Evolutionary conservation across 1,284 basidiomycete genomes (phyloP), one percentile per base, ranked within the genome.

Genomic region (Melanopsichium pennsylvanicum): DNA sequence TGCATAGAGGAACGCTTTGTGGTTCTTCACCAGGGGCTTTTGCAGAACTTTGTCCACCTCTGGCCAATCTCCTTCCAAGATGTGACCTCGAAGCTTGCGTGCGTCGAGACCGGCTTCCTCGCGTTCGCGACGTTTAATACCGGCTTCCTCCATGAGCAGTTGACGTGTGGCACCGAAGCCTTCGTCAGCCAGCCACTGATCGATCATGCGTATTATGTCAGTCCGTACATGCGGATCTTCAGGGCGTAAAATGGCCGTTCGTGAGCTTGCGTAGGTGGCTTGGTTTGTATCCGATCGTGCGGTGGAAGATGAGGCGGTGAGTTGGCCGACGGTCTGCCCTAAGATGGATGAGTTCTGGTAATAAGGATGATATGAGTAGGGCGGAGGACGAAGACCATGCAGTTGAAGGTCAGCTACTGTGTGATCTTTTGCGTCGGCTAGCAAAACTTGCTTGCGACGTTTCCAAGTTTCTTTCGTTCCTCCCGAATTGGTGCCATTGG

Each of bases 61-160:
- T 4, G 78, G 66, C 74, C 82, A 85, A 56, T 84, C 84, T 16
- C 84, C 84, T 50, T 84, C 84, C 3, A 84, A 55, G 9, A 84
- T 76, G 18, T 81, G 82, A n/a, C 80, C 74, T 31, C 82, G 81
- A 10, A 84, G 79, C 46, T 81, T 82, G 25, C 82, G 78, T 18
- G 81, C 76, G 49, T 82, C 81, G 7, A 72, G 70, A 22, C 57
- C 70, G 22, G 56, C 78, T 60, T 75, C 82, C 40, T 70, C 76
- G 42, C 60, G 68, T 66, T 73, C 81, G 48, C 59, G 72, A 41
- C 68, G 47, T 47, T 73, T 76, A 45, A 75, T 59, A 18, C 71
- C 80, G 22, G 82, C 75, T 57, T 83, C 82, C 32, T 83, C 82
- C 55, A 83, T 76, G 10, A 84, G 74, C 15, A 82, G 61, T 37